Evolutionary conservation across 2,329 filamentous ascomycete species (phyloP), one percentile per base, ranked within the genome.

Genomic region (Colletotrichum agaves): DNA sequence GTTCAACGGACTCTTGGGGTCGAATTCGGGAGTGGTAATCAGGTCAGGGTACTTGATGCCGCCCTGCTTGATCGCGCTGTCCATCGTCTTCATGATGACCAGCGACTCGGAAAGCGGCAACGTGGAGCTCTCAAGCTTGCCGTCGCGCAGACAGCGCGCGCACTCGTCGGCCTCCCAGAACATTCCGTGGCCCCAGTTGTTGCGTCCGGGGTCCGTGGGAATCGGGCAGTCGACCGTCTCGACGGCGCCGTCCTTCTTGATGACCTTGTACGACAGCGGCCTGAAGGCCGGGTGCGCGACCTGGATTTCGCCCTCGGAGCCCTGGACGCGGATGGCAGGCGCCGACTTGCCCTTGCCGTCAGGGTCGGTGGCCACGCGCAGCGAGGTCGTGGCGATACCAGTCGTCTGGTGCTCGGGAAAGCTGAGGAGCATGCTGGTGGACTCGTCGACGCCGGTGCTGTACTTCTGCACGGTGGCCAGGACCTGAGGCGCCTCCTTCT

Each of bases 131-230:
- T 97, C 90, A 74, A 90, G 86, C 79, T 88, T 89, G 21, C 93
- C 92, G 76, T 96, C 93, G 47, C 91, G 84, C 64, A 97, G 75
- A 72, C 91, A 93, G 50, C 90, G 84, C 31, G 90, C 92, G 71
- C 88, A 91, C 82, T 93, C 92, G 76, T 94, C 92, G 1, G 93
- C 93, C 78, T 94, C 91, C 91, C 91, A 95, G 81, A 93, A 96
- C 92, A 97, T 96, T 56, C 93, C 93, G 71, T 93, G 90, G 11
- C 93, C 93, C 80, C 81, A 85, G 71, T 75, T 72, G 27, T 80
- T 75, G 35, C 83, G 79, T 71, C 79, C 81, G 23, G 78, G 73
- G 73, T 88, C 86, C 62, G 76, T 75, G 44, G 87, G 86, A 47
- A 87, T 83, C 12, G 85, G 84, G 74, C 82, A 86, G 71, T 86